phyloP scores from a whole-genome alignment of 208 protist species.

The Leishmania amazonensis region DNA sequence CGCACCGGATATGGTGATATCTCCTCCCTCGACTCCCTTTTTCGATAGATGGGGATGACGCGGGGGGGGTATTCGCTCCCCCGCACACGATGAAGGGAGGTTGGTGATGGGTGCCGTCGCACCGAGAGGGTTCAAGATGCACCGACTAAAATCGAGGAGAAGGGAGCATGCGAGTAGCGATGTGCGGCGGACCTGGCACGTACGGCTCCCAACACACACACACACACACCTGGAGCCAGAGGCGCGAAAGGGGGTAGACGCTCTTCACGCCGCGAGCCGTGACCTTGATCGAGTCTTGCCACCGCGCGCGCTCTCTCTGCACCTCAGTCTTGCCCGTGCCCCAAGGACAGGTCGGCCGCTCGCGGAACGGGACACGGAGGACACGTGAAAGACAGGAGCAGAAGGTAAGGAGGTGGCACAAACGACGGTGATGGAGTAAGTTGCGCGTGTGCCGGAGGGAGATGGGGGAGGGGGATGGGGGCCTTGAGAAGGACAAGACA shows the following conservation, averaged over 20 bases:
- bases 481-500: slow-evolving; percentile 13
- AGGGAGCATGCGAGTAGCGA: too few species aligned
- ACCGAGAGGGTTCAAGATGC: too few species aligned
- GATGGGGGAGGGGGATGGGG: background rate
- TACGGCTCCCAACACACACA: too few species aligned
- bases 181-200: too few species aligned
- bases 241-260: background rate
- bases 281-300: background rate
- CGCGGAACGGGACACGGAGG: background rate
- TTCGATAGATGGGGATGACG: background rate
- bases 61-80: background rate
- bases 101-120: background rate
- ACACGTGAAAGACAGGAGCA: background rate
- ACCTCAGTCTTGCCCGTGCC: background rate
- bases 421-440: background rate
- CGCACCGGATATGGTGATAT: background rate
- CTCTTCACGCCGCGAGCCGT: background rate
- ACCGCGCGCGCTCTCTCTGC: background rate
- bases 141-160: too few species aligned
- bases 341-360: background rate
- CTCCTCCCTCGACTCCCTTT: background rate
- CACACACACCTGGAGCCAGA: background rate
- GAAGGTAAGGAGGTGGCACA: background rate
- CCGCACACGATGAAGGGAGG: background rate
- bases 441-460: background rate